Evolutionary conservation across 129 eudicot genomes (phyloP), one percentile per base, ranked within the genome.

Genomic region (Centrapalus pauciflorus): DNA sequence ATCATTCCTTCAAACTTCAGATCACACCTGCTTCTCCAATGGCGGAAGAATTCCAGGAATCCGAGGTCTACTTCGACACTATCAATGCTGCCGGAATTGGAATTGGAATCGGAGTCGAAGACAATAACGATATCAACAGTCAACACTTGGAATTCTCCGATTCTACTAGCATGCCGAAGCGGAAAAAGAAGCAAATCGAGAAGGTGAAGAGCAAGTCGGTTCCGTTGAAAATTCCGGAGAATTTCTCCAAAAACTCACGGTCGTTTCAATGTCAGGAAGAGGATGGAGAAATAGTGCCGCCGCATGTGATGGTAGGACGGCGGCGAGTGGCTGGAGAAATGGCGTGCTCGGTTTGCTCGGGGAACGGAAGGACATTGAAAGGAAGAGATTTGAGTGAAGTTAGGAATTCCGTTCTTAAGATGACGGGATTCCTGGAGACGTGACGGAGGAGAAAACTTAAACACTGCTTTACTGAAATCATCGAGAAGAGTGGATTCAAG

Each of bases 351-450:
- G 71, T 71, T 21, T 76, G 84, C 35, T 58, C 67, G 0, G 86
- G 80, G 13, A 56, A 77, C 11, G 87, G 91, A 16, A 77, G 85
- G 70, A 80, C 71, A n/a, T 54, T 78, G 14, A 78, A 78, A 33
- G 82, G 82, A 12, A 78, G 73, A 58, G 67, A 86, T 49, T 82
- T 86, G 84, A 79, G 83, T 57, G 35, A 82, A 71, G 85, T 86
- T 10, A 59, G 93, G 75, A 50, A 48, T 63, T 46, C 8, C 29
- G 19, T 52, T 51, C 70, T 38, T 4, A 12, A 3, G 41, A 50
- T 86, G 80, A 86, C 93, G 4, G 93, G 93, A 0, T 86, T 82
- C 58, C 79, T 86, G 3, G 93, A 86, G 76, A 70, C 81, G 48
- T 52, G 7, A 2, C 1, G 25, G 52, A 58, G 17, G 2, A 5